Conservation (phyloP, 176 grass and related monocot species). For the maize (Zea mays) region Zm-B73-REFERENCE-NAM-5.0 NC_050096.1:179007001-179007500, state of each 20-base stretch:
- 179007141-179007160: no score
- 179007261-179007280: neutral
- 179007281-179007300: neutral
- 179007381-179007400: neutral
- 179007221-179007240: neutral
- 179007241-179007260: neutral
- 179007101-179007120: no score
- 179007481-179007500: conserved; percentile 7
- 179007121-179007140: no score
- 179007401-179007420: neutral
- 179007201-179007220: no score
- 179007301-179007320: neutral
- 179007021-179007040: neutral
- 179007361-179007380: neutral
- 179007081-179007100: no score
- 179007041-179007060: neutral
- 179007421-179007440: no score
- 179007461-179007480: neutral
- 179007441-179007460: neutral
- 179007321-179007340: neutral
- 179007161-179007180: no score
- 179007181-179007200: no score
- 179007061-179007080: no score
- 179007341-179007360: neutral
- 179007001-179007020: neutral